Evolutionary conservation across 768 basidiomycete genomes (phyloP).

Genomic region (Termitomyces sp.): DNA sequence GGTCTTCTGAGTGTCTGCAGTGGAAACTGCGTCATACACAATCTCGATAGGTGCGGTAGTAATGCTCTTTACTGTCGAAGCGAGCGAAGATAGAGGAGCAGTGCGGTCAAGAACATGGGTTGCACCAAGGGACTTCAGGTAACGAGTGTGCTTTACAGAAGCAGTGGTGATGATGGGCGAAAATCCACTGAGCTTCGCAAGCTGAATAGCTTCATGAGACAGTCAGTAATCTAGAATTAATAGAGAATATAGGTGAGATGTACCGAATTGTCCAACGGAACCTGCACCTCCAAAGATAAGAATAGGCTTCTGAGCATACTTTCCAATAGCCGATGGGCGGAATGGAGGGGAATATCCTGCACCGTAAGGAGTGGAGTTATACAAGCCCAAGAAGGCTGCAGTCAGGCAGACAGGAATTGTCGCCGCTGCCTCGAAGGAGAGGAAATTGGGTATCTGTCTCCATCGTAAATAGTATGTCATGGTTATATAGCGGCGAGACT

Average conservation of each 20-base stretch:
- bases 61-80: slow-evolving; percentile 5
- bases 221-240: not conserved
- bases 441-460: slow-evolving; percentile 32
- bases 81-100: slow-evolving; percentile 2
- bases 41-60: slow-evolving; percentile 15
- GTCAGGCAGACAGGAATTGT: slow-evolving; percentile 39
- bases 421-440: slow-evolving; percentile 40
- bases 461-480: not conserved
- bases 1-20: slow-evolving; percentile 32
- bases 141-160: slow-evolving; percentile 19
- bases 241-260: not conserved
- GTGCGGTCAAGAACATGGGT: slow-evolving; percentile 30
- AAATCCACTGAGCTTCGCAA: slow-evolving; percentile 35
- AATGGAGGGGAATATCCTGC: slow-evolving; percentile 12
- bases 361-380: slow-evolving; percentile 10
- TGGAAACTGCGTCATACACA: slow-evolving; percentile 27
- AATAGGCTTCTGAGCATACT: slow-evolving; percentile 15
- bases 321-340: slow-evolving; percentile 4
- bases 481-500: slow-evolving; percentile 3
- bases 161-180: slow-evolving; percentile 35
- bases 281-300: slow-evolving; percentile 20
- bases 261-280: slow-evolving; percentile 21
- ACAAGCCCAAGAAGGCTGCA: slow-evolving; percentile 37
- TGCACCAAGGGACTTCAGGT: slow-evolving; percentile 33
- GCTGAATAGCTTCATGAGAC: slow-evolving; percentile 32